phyloP scores from a whole-genome alignment of 805 yeast genomes.

The Metschnikowia kofuensis region DNA sequence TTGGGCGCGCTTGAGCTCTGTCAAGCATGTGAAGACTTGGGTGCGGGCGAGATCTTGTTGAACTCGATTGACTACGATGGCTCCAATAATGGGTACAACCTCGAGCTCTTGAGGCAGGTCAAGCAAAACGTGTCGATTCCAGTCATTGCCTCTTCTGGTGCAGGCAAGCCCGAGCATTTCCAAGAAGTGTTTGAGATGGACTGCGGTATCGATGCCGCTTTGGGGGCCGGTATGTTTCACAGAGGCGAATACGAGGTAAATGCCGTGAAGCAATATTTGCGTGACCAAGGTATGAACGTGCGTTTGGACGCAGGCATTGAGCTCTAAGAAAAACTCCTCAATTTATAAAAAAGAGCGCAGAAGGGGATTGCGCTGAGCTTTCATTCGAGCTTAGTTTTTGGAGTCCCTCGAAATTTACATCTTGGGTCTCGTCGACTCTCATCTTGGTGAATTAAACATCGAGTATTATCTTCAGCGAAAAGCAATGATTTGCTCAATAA shows the following conservation, averaged over 20 bases:
- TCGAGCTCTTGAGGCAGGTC: slow-evolving; percentile 77
- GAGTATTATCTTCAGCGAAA: too few species aligned
- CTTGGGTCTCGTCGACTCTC: too few species aligned
- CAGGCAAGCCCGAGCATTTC: slow-evolving; percentile 91
- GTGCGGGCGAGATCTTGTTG: slow-evolving; percentile 92
- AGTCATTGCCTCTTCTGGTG: slow-evolving; percentile 97
- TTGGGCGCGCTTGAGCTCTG: slow-evolving; percentile 90
- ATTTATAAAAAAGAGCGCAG: too few species aligned
- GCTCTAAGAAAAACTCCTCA: slow-evolving; percentile 19
- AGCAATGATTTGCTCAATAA: too few species aligned
- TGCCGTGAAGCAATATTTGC: slow-evolving; percentile 72
- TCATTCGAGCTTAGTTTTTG: too few species aligned
- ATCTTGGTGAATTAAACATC: too few species aligned
- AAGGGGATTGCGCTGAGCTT: too few species aligned
- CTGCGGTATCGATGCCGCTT: slow-evolving; percentile 90
- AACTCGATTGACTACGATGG: slow-evolving; percentile 98
- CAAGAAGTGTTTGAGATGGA: slow-evolving; percentile 73
- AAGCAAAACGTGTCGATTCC: slow-evolving; percentile 80
- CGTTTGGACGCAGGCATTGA: slow-evolving; percentile 51
- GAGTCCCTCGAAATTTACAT: too few species aligned
- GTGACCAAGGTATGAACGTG: slow-evolving; percentile 62
- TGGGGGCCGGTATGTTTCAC: slow-evolving; percentile 99
- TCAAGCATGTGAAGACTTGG: slow-evolving; percentile 83
- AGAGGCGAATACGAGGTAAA: slow-evolving; percentile 87
- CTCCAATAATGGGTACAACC: slow-evolving; percentile 88